Evolutionary conservation across 345 rosid species (phyloP), one percentile per base, ranked within the genome.

Genomic region (Rubroshorea leprosula): DNA sequence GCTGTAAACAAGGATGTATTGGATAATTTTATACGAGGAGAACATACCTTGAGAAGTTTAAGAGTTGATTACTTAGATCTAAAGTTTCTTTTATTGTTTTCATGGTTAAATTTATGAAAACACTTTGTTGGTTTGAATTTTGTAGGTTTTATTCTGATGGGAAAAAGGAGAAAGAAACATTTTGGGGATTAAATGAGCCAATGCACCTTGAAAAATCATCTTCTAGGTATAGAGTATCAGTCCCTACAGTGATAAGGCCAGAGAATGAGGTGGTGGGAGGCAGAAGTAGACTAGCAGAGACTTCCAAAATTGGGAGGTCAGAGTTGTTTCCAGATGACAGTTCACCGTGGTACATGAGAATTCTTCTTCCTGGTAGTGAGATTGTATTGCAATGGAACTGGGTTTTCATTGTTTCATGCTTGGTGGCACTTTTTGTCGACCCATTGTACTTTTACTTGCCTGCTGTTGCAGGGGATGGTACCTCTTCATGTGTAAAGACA

Each of bases 281-380:
- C 17, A 79, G 75, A 69, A 68, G 29, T 62, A 80, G 77, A 69
- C 65, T 74, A 50, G 60, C 69, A 16, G 87, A 78, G 49, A 56
- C 74, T 17, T 47, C 67, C 57, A 79, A 78, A 72, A 38, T 26
- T 19, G 77, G 61, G 58, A 75, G 65, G 72, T 63, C 73, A 38
- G 82, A 79, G 69, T 70, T 62, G 3, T 76, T 76, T 39, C 69
- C 70, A 2, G 75, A 70, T 54, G 78, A 69, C 4, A 74, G 65
- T 62, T 62, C 27, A 11, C 71, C 87, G 1, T 86, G 91, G 96
- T 71, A 72, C 78, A 82, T 58, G 61, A 85, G 70, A 45, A 84
- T 88, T 41, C 95, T 88, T 29, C 96, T 88, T 67, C 98, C 98
- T 1, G 90, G 89, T 35, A 86, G 92, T 49, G 90, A 91, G 61